Evolutionary conservation across 148 eudicot species (phyloP).

Genomic region (Salicornia ramosissima): DNA sequence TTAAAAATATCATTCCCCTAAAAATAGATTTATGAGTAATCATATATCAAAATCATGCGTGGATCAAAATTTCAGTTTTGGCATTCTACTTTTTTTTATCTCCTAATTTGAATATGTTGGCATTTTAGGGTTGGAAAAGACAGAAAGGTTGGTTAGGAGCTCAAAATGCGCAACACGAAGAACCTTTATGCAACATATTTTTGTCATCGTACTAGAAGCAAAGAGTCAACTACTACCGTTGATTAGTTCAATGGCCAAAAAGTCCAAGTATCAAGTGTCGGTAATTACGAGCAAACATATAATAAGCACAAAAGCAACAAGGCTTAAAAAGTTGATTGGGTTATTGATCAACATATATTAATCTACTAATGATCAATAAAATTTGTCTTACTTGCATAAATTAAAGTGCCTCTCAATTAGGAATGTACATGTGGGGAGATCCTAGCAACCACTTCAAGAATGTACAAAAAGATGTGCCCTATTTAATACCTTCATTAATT

Average conservation of each 20-base stretch:
- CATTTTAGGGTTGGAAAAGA: not conserved
- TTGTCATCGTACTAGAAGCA: not conserved
- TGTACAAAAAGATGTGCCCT: constrained; percentile 6
- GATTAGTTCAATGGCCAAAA: not conserved
- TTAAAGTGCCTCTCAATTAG: constrained; percentile 6
- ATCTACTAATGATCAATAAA: not conserved
- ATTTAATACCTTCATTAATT: not conserved
- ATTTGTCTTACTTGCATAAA: constrained; percentile 6
- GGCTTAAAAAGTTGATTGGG: not conserved
- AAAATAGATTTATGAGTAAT: too few species aligned
- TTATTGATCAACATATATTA: not conserved
- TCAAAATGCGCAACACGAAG: not conserved
- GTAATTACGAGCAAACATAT: not conserved
- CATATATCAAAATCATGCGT: too few species aligned
- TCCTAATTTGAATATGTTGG: too few species aligned
- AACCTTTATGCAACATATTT: not conserved
- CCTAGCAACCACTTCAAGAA: constrained; percentile 9
- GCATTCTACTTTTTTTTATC: too few species aligned
- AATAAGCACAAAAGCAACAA: not conserved
- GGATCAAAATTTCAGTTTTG: too few species aligned
- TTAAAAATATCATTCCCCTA: too few species aligned
- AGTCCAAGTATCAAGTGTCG: constrained; percentile 5
- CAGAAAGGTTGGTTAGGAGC: not conserved
- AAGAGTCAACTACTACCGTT: not conserved
- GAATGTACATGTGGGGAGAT: constrained; percentile 27